Conservation (phyloP, 495 filamentous ascomycete genomes). For the Podospora bellae-mahoneyi region DNA sequence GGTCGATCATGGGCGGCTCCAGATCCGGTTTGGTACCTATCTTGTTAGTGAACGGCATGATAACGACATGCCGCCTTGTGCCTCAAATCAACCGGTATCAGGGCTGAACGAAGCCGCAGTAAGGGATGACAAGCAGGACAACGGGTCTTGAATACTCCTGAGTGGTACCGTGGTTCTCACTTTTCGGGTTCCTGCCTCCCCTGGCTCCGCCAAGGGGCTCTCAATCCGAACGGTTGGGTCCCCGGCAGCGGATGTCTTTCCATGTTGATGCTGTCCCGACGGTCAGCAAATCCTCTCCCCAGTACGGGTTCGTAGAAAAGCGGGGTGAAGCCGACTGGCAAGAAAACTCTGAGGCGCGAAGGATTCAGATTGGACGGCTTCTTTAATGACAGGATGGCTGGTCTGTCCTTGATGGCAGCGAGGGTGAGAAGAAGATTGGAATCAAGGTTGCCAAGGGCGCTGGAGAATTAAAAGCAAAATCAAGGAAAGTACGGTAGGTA, state of each 20-base stretch:
- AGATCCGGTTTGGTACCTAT: background rate
- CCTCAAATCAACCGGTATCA: background rate
- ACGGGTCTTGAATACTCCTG: background rate
- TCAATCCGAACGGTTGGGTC: background rate
- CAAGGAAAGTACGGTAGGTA: too few species aligned
- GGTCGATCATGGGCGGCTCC: background rate
- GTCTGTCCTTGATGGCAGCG: background rate
- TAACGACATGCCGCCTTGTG: background rate
- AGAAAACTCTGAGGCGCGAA: background rate
- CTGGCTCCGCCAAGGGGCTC: background rate
- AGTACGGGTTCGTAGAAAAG: background rate
- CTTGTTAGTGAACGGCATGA: background rate
- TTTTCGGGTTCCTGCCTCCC: background rate
- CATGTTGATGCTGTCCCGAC: background rate
- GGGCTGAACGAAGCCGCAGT: background rate
- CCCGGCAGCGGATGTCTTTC: background rate
- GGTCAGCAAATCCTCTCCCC: background rate
- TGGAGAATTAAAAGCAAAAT: too few species aligned
- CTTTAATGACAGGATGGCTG: background rate
- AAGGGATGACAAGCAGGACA: background rate
- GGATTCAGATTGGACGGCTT: background rate
- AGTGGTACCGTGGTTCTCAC: background rate
- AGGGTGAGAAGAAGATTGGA: background rate
- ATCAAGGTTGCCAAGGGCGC: background rate
- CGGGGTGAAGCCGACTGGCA: background rate